These are phyloP conservation scores for Tephrocybe sp. DNA, from an alignment of 768 basidiomycete species.

Conservation along the genomic window DNA sequence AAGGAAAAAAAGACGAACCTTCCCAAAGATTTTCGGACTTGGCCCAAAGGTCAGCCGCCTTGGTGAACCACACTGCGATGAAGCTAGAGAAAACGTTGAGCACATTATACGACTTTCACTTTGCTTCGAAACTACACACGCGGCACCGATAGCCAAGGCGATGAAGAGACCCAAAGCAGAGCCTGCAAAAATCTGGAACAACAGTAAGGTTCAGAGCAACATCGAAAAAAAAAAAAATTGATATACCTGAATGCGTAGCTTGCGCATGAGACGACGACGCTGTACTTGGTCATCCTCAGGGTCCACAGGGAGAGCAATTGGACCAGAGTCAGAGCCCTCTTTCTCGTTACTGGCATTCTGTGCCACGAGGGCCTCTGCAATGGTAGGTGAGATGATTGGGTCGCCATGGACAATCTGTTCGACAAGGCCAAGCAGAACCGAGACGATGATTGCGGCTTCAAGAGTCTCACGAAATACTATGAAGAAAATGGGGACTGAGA, in stretches of 20 bases:
- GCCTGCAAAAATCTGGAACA: conserved; percentile 72
- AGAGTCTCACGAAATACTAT: conserved; percentile 95
- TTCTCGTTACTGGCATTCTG: conserved; percentile 28
- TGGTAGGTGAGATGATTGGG: conserved; percentile 17
- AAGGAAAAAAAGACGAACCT: conserved; percentile 48
- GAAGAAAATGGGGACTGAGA: conserved; percentile 93
- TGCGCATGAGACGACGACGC: conserved; percentile 53
- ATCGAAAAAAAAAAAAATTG: too few relatives aligned
- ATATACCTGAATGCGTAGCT: conserved; percentile 73
- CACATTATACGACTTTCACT: not conserved
- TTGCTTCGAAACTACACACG: conserved; percentile 36
- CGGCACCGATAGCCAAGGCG: conserved; percentile 82
- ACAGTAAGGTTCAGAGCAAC: too few relatives aligned
- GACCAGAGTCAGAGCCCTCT: conserved; percentile 22
- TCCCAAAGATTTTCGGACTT: conserved; percentile 92
- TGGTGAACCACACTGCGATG: conserved; percentile 94
- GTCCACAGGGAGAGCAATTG: conserved; percentile 17
- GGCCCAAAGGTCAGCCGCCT: conserved; percentile 80
- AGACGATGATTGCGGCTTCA: conserved; percentile 90
- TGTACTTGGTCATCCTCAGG: conserved; percentile 29
- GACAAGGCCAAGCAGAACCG: conserved; percentile 89
- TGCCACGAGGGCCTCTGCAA: conserved; percentile 8
- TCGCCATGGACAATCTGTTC: conserved; percentile 71
- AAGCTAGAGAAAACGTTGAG: conserved; percentile 41
- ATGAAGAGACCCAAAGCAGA: conserved; percentile 72